Base-by-base conservation (phyloP, 2,329 filamentous ascomycete genomes). In the Aspergillus sp. region DNA sequence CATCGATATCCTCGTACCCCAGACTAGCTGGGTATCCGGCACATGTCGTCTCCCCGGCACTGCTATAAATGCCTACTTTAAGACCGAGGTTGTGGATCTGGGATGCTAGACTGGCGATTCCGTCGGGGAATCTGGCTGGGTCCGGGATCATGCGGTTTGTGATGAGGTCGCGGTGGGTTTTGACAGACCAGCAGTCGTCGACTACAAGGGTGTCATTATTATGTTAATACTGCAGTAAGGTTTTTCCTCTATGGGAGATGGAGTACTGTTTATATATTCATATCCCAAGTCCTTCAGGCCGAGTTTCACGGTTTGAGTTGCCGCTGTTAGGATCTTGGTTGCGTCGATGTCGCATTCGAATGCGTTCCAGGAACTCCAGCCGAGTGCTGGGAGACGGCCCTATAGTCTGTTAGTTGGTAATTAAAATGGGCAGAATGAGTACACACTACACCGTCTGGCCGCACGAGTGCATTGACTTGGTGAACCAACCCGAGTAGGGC, bases 41-140 rank as follows among this genome's bases (percentile, higher is more conserved):
- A 64, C 84, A 86, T 2, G 82, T 85, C 57, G 67, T 67, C 46
- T 70, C 60, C 2, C 71, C 70, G 23, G 70, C 70, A 23, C 80
- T 81, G 63, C 81, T 81, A 65, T 89, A 89, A 57, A 89, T 86
- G 1, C 86, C 86, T 9, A 87, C 73, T 66, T 88, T 88, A 45
- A 89, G 65, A 2, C 83, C 84, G 60, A 85, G 65, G 2, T 64
- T 71, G 59, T 88, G 86, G 19, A 88, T 77, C 56, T 81, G 66
- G 23, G 81, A 71, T 2, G 84, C 84, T 1, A 82, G 69, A 0
- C 80, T 78, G 8, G 76, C 76, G 59, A 89, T 85, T 0, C 86
- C 86, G 17, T 79, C 72, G 0, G 86, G 86, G 57, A 88, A 89
- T 56, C 80, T 83, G 3, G 62, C 66, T 0, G 71, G 68, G 62